Evolutionary conservation across 2,329 filamentous ascomycete species (phyloP).

Genomic region (Botrytis hyacinthi): DNA sequence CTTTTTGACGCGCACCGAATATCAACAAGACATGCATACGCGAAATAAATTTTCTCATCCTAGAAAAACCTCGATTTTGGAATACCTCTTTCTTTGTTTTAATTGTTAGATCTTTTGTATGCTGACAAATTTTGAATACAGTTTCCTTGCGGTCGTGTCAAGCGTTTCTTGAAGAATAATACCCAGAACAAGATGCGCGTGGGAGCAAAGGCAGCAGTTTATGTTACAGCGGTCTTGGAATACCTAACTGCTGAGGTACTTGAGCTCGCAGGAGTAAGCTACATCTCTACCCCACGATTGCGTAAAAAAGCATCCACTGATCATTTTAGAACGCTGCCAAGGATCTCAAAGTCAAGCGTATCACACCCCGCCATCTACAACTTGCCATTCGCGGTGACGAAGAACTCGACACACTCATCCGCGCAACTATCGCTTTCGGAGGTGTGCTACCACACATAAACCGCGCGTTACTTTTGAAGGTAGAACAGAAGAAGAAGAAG

Average conservation of each 20-base stretch:
- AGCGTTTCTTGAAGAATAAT: slow-evolving; percentile 99
- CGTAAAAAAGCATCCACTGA: slow-evolving; percentile 23
- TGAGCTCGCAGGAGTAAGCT: slow-evolving; percentile 83
- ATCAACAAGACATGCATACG: slow-evolving; percentile 27
- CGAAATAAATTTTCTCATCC: slow-evolving; percentile 16
- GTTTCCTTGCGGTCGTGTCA: slow-evolving; percentile 99
- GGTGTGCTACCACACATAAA: slow-evolving; percentile 99
- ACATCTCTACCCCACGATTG: slow-evolving; percentile 22
- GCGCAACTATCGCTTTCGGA: slow-evolving; percentile 96
- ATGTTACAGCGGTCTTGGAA: slow-evolving; percentile 96
- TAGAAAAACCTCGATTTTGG: slow-evolving; percentile 3
- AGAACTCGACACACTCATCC: slow-evolving; percentile 95
- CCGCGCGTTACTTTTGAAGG: slow-evolving; percentile 90
- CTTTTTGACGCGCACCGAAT: slow-evolving; percentile 29
- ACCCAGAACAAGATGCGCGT: slow-evolving; percentile 99
- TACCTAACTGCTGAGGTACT: slow-evolving; percentile 98
- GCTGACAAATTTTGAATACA: slow-evolving; percentile 46
- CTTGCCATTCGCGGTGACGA: slow-evolving; percentile 98
- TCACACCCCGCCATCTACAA: slow-evolving; percentile 95
- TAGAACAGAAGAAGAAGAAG: slow-evolving; percentile 95
- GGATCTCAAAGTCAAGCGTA: slow-evolving; percentile 99
- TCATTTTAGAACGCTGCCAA: slow-evolving; percentile 80
- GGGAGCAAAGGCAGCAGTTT: slow-evolving; percentile 96
- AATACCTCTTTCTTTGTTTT: background rate
- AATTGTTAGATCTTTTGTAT: background rate